A percentile compares a stretch with the other conserved stretches of the same genome.
Conservation (phyloP, 176 grass and related monocot species). For the Saccharum spontaneum region DNA sequence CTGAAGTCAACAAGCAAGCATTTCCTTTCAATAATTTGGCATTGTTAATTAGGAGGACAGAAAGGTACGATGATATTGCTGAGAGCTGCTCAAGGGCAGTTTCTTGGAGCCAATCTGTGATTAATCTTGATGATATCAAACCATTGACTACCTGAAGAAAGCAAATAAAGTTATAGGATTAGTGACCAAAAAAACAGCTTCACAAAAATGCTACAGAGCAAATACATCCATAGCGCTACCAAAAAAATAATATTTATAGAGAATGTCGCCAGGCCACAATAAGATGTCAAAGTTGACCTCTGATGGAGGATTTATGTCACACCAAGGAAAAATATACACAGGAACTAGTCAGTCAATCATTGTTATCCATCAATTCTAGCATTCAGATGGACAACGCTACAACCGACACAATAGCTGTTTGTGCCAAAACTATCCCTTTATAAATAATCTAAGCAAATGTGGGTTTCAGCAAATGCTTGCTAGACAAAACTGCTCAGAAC, state of each 20-base stretch:
- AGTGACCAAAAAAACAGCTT: constrained; percentile 6
- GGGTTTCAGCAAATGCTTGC: background rate
- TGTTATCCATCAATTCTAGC: constrained; percentile 1
- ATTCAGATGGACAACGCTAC: background rate
- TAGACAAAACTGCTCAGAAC: background rate
- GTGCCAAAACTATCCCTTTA: background rate
- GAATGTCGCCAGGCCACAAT: constrained; percentile 3
- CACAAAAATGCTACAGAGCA: background rate
- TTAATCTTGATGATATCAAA: constrained; percentile 54
- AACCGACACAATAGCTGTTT: background rate
- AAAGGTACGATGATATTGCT: constrained; percentile 62
- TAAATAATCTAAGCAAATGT: background rate
- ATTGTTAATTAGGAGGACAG: constrained; percentile 47
- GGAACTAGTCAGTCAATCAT: background rate
- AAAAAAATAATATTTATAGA: background rate
- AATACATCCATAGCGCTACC: background rate
- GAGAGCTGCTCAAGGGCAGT: constrained; percentile 76
- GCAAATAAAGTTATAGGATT: constrained; percentile 21
- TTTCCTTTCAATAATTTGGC: constrained; percentile 56
- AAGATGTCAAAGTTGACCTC: constrained; percentile 4
- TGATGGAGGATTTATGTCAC: background rate
- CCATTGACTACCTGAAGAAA: constrained; percentile 66
- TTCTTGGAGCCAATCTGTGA: constrained; percentile 86
- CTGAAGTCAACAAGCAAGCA: constrained; percentile 52
- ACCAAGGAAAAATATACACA: constrained; percentile 4